A percentile compares a stretch with the other conserved stretches of the same genome.
Conservation (phyloP, 2,329 filamentous ascomycete genomes). For the Phyllosticta ampelicida region DNA sequence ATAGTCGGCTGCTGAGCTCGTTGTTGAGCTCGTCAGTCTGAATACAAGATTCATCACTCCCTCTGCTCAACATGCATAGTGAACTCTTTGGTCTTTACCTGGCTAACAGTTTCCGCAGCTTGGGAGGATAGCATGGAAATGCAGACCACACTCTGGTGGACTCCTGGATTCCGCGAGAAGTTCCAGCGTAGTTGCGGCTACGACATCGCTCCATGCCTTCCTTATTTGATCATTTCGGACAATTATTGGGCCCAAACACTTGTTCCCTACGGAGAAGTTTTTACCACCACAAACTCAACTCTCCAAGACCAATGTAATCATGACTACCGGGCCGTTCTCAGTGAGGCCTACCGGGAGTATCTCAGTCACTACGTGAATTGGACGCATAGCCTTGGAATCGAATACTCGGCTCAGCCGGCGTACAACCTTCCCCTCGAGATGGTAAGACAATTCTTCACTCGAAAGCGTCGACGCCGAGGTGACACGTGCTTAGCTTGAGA, state of each 20-base stretch:
- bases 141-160: conserved; percentile 18
- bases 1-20: too few species aligned
- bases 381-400: conserved; percentile 16
- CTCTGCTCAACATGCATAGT: conserved; percentile 22
- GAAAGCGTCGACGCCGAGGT: not conserved
- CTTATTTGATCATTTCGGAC: conserved; percentile 16
- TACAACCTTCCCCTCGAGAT: conserved; percentile 28
- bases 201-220: conserved; percentile 20
- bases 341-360: conserved; percentile 21
- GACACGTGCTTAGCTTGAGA: conserved; percentile 11
- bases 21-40: too few species aligned
- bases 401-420: conserved; percentile 22
- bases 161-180: conserved; percentile 15
- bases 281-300: conserved; percentile 8
- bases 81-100: conserved; percentile 14
- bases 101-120: conserved; percentile 3
- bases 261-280: conserved; percentile 11
- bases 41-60: too few species aligned
- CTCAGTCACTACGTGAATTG: conserved; percentile 18
- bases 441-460: conserved; percentile 10
- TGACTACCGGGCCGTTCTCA: conserved; percentile 22
- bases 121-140: conserved; percentile 28
- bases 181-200: conserved; percentile 21
- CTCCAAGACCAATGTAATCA: conserved; percentile 15
- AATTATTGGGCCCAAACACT: conserved; percentile 12